phyloP scores from a whole-genome alignment of 257 asterid species.

The Solanum paucissectum region DNA sequence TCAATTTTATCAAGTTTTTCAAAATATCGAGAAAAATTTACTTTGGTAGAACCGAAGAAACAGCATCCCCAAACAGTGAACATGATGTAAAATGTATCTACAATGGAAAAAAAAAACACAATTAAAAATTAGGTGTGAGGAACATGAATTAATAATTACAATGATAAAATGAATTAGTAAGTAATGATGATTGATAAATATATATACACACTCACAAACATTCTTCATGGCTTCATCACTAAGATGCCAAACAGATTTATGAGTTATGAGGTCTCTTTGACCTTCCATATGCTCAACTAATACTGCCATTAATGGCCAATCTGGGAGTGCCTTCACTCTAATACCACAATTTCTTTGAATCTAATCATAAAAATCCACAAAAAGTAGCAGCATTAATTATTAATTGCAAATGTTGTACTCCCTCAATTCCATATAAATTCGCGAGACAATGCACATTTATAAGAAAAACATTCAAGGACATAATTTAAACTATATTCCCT shows the following conservation, averaged over 20 bases:
- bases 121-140: not conserved
- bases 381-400: not conserved
- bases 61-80: constrained; percentile 90
- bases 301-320: constrained; percentile 85
- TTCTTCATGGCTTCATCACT: constrained; percentile 77
- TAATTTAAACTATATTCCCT: no score
- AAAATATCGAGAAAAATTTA: constrained; percentile 1
- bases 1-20: not conserved
- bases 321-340: constrained; percentile 47
- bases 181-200: not conserved
- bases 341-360: constrained; percentile 11
- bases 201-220: constrained; percentile 3
- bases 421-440: no score
- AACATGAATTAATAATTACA: no score
- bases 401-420: not conserved
- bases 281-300: constrained; percentile 77
- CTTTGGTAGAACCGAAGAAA: constrained; percentile 70
- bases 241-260: constrained; percentile 83
- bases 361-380: constrained; percentile 1
- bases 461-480: no score
- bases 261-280: constrained; percentile 72
- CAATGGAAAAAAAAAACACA: not conserved
- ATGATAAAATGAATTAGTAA: not conserved
- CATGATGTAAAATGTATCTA: constrained; percentile 75
- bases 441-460: no score